Evolutionary conservation across 176 grass and related monocot species (phyloP).

Genomic region (Stipa capillata): DNA sequence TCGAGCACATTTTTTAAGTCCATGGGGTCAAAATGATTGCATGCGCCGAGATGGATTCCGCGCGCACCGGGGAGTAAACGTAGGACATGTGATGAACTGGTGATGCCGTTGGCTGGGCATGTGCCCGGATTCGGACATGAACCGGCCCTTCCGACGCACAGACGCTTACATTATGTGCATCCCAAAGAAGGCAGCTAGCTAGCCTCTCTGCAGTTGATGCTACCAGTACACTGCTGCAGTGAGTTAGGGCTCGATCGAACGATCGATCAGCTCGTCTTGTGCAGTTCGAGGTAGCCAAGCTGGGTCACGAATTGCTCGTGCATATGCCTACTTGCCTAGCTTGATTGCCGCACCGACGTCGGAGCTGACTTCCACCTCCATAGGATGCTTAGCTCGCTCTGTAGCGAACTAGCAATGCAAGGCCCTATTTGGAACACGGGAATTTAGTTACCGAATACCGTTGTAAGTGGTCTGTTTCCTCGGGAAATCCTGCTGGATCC

Average conservation of each 20-base stretch:
- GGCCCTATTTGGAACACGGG: not conserved
- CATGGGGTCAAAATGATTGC: conserved; percentile 1
- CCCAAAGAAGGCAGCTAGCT: conserved; percentile 8
- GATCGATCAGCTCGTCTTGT: not conserved
- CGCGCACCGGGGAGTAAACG: not conserved
- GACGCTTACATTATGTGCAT: not conserved
- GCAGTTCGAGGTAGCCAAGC: not conserved
- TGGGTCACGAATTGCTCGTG: no score
- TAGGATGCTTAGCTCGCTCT: not conserved
- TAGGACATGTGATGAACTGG: not conserved
- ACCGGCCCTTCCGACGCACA: not conserved
- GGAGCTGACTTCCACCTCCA: no score
- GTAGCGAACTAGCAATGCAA: not conserved
- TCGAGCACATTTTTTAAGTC: not conserved
- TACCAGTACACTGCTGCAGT: not conserved
- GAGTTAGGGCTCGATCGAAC: not conserved
- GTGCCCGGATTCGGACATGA: conserved; percentile 16
- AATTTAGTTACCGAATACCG: no score
- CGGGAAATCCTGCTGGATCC: not conserved
- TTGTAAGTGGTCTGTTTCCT: no score
- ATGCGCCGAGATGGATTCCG: conserved; percentile 7
- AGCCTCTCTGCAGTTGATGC: not conserved
- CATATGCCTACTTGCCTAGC: no score
- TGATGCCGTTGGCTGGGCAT: conserved; percentile 18
- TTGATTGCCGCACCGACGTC: no score